Evolutionary conservation across 768 basidiomycete species (phyloP), one percentile per base, ranked within the genome.

Genomic region (Coprinopsis strossmayeri): DNA sequence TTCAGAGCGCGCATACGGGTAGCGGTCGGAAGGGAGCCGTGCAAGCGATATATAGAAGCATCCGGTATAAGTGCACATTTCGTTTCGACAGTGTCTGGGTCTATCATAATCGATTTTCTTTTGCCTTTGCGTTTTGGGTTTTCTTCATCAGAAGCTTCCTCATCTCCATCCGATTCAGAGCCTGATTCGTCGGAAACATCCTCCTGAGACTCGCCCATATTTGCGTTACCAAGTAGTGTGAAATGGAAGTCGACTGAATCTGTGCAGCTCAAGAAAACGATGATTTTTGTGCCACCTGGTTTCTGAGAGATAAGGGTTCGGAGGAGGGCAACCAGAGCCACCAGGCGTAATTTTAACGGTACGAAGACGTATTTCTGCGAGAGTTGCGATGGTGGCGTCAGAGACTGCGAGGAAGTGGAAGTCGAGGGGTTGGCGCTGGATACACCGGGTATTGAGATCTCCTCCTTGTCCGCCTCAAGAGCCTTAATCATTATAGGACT

Each of bases 241-340:
- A 91, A 98, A 61, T 95, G 92, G 59, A 91, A 97, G 63, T 99
- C 95, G 15, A 99, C 96, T 2, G 96, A 94, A 65, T 97, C 95
- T 3, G 93, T 98, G 59, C 92, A 97, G 56, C 89, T 95, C 52
- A 99, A 69, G 67, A 99, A 99, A 3, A 99, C 91, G 40, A 99
- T 91, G 48, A 96, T 79, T 64, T 89, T 91, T 34, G 74, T 73
- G 10, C 78, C 77, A 34, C 65, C 64, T 55, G 71, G 72, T 20
- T 77, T 70, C 63, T 84, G 78, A 3, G 84, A 70, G 24, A 93
- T 70, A n/a, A 95, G 71, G 4, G 81, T 79, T 20, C 96, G 83
- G 20, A 98, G 69, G 10, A 97, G 73, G 3, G 95, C 86, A 26
- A 97, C 73, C 18, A 99, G 78, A 0, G 91, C 77, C 26, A 98